A percentile compares a stretch with the other conserved stretches of the same genome.
These are phyloP conservation scores for Achaetomiella virescens DNA, from an alignment of 495 filamentous ascomycete genomes.

Conservation along the genomic window DNA sequence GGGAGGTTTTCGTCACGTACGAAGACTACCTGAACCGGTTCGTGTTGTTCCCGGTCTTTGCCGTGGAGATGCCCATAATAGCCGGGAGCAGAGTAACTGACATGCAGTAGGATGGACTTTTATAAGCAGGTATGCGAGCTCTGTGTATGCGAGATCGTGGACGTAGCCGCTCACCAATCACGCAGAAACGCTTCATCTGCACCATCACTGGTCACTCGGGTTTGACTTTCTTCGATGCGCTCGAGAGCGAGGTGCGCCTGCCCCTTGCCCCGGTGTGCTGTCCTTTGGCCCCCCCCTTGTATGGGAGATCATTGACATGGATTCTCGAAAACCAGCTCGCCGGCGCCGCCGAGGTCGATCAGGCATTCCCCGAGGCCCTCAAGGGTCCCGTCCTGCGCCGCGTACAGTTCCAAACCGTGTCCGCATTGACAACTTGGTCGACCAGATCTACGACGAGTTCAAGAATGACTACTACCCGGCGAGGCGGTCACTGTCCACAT, in stretches of 20 bases:
- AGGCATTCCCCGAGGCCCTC: slow-evolving; percentile 82
- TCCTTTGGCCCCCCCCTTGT: neutral
- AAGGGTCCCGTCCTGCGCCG: slow-evolving; percentile 84
- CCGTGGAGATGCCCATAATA: slow-evolving; percentile 3
- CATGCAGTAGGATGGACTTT: slow-evolving; percentile 68
- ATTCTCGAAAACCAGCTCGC: slow-evolving; percentile 51
- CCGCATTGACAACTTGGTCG: slow-evolving; percentile 85
- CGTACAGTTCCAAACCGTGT: slow-evolving; percentile 86
- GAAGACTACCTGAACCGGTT: slow-evolving; percentile 80
- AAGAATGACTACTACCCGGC: slow-evolving; percentile 87
- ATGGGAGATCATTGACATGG: slow-evolving; percentile 3
- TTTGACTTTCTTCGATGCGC: slow-evolving; percentile 88
- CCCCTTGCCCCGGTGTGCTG: neutral
- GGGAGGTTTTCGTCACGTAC: slow-evolving; percentile 83
- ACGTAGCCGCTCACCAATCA: slow-evolving; percentile 3
- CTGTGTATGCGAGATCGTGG: neutral
- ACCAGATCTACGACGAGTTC: slow-evolving; percentile 67
- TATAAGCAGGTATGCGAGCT: slow-evolving; percentile 67
- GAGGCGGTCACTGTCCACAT: slow-evolving; percentile 74
- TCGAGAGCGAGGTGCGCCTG: slow-evolving; percentile 84
- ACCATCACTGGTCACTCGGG: slow-evolving; percentile 91
- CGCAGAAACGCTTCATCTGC: slow-evolving; percentile 81
- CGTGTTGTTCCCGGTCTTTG: slow-evolving; percentile 22
- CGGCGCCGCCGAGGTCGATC: slow-evolving; percentile 82
- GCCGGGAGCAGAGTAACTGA: slow-evolving; percentile 18